These are phyloP conservation scores for Solanum pinnatisectum DNA, from an alignment of 257 asterid species.

Conservation along the genomic window DNA sequence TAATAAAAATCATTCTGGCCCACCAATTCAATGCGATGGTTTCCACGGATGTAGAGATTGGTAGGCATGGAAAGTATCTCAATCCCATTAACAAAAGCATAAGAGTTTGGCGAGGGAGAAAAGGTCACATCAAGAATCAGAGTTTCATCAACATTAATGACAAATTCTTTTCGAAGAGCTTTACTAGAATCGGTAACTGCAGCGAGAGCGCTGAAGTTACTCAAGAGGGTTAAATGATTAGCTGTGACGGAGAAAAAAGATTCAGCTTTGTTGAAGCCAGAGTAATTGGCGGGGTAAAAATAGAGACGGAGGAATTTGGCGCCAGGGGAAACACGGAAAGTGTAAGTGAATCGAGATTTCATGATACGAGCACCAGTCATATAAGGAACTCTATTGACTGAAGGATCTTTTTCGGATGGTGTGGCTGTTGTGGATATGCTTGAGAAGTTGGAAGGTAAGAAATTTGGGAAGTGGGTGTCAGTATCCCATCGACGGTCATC, in stretches of 20 bases:
- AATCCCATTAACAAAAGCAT: constrained; percentile 50
- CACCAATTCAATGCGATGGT: neutral
- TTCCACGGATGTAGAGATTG: constrained; percentile 19
- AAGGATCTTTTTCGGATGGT: constrained; percentile 4
- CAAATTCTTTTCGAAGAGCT: constrained; percentile 8
- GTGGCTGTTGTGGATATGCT: constrained; percentile 7
- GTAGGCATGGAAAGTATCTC: constrained; percentile 47
- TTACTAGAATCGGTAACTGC: neutral
- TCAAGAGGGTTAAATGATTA: constrained; percentile 23
- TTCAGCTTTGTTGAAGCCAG: neutral
- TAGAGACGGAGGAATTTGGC: constrained; percentile 47
- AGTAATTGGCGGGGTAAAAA: constrained; percentile 26
- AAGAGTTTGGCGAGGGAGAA: constrained; percentile 22
- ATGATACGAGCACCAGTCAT: constrained; percentile 24
- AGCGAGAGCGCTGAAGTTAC: constrained; percentile 30
- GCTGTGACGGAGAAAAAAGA: constrained; percentile 28
- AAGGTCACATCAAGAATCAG: constrained; percentile 26
- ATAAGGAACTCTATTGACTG: constrained; percentile 18
- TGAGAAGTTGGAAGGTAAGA: constrained; percentile 16
- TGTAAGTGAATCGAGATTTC: constrained; percentile 24
- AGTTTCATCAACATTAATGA: constrained; percentile 14
- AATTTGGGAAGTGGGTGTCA: constrained; percentile 10
- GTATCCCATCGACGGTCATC: constrained; percentile 28
- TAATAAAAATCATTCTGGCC: no score
- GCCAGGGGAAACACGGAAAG: constrained; percentile 27